These are phyloP conservation scores for Penicillium macrosclerotiorum DNA, from an alignment of 495 filamentous ascomycete genomes.

Conservation along the genomic window DNA sequence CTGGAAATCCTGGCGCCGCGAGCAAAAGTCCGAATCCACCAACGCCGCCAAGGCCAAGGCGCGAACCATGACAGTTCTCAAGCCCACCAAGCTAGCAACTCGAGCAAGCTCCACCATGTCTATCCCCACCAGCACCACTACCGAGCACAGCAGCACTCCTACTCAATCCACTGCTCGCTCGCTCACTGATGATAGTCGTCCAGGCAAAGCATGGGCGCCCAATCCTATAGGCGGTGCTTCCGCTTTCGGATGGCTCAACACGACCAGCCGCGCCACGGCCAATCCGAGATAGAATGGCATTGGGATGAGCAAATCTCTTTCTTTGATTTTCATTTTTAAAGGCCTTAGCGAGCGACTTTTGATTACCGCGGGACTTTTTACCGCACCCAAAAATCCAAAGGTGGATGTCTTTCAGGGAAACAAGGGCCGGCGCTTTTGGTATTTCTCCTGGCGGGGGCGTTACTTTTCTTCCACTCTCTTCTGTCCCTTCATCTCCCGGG, in stretches of 20 bases:
- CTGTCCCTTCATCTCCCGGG: too few species aligned
- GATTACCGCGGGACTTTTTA: too few species aligned
- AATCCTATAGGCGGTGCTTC: slow-evolving; percentile 93
- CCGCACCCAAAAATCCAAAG: not conserved
- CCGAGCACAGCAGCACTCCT: slow-evolving; percentile 16
- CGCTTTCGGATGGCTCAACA: slow-evolving; percentile 90
- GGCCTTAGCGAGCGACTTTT: slow-evolving; percentile 2
- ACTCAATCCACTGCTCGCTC: slow-evolving; percentile 23
- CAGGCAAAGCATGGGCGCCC: slow-evolving; percentile 34
- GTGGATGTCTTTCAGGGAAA: not conserved
- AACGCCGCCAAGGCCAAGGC: slow-evolving; percentile 44
- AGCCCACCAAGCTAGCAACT: slow-evolving; percentile 55
- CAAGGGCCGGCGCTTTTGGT: not conserved
- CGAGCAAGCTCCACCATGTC: slow-evolving; percentile 35
- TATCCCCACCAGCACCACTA: slow-evolving; percentile 31
- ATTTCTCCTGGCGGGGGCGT: not conserved
- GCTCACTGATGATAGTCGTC: slow-evolving; percentile 22
- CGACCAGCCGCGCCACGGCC: slow-evolving; percentile 12
- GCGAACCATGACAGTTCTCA: slow-evolving; percentile 77
- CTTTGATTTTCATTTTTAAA: not conserved
- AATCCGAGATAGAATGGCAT: slow-evolving; percentile 20
- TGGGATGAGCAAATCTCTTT: not conserved
- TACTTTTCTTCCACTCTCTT: not conserved
- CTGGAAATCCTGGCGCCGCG: slow-evolving; percentile 70
- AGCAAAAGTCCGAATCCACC: slow-evolving; percentile 44